These are phyloP conservation scores for Castanea crenata DNA, from an alignment of 306 rosid genomes.

Conservation along the genomic window DNA sequence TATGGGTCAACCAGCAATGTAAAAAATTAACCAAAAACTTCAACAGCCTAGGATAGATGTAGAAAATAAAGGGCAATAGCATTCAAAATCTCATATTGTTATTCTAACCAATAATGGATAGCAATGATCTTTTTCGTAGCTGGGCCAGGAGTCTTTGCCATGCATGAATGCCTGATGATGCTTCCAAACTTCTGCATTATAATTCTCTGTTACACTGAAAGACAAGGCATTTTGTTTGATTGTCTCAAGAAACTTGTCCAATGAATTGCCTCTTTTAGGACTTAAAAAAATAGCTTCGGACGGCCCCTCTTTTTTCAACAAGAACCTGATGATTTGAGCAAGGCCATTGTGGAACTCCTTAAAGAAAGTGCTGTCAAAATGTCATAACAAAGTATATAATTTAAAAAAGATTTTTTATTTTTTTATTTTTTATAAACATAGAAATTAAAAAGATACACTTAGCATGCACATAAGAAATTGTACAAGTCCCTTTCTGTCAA, in stretches of 20 bases:
- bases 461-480: constrained; percentile 29
- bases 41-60: constrained; percentile 4
- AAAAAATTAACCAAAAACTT: not conserved
- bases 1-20: constrained; percentile 16
- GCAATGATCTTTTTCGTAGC: constrained; percentile 72
- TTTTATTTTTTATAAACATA: not conserved
- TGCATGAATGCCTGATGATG: constrained; percentile 53
- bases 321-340: constrained; percentile 50
- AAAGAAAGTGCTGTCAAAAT: constrained; percentile 67
- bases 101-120: constrained; percentile 70
- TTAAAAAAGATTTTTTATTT: no score
- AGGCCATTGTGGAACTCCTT: constrained; percentile 76
- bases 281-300: constrained; percentile 68
- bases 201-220: constrained; percentile 58
- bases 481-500: constrained; percentile 16
- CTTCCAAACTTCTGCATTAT: constrained; percentile 65
- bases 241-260: constrained; percentile 61
- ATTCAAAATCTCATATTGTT: constrained; percentile 42
- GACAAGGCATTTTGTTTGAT: constrained; percentile 53
- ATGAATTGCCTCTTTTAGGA: constrained; percentile 77
- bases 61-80: not conserved
- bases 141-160: constrained; percentile 61
- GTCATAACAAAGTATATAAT: no score
- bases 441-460: constrained; percentile 23
- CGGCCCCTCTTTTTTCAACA: constrained; percentile 48